These are phyloP conservation scores for Sclerotiophoma versabilis DNA, from an alignment of 2,329 filamentous ascomycete species.

Conservation along the genomic window DNA sequence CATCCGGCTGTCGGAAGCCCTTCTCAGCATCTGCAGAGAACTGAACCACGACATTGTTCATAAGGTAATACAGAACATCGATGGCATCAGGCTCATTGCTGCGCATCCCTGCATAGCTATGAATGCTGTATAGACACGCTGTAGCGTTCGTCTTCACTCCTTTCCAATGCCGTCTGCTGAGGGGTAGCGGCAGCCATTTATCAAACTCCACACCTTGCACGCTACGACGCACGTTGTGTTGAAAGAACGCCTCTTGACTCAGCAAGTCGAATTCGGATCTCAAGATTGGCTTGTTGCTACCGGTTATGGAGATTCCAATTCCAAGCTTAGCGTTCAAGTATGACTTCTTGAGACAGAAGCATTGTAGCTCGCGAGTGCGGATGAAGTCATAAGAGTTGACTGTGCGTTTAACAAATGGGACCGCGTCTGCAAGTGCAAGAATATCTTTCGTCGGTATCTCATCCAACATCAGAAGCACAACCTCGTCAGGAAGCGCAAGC, in stretches of 20 bases:
- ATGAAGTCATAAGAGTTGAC: constrained; percentile 48
- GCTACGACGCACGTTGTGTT: constrained; percentile 49
- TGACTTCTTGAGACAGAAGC: constrained; percentile 56
- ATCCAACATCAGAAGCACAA: constrained; percentile 45
- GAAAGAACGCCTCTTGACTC: constrained; percentile 51
- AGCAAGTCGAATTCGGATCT: constrained; percentile 60
- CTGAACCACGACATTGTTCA: constrained; percentile 60
- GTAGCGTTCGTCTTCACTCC: constrained; percentile 41
- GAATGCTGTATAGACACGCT: constrained; percentile 37
- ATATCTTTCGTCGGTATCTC: constrained; percentile 45
- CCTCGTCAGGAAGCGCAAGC: constrained; percentile 51
- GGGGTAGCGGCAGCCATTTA: constrained; percentile 57
- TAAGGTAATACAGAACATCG: constrained; percentile 56
- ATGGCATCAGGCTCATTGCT: constrained; percentile 29
- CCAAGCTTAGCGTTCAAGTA: constrained; percentile 53
- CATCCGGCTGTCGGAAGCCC: constrained; percentile 16
- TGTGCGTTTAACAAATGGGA: constrained; percentile 46
- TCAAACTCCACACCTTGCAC: constrained; percentile 54
- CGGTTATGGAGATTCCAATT: constrained; percentile 49
- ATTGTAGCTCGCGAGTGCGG: constrained; percentile 56
- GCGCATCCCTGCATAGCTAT: constrained; percentile 27
- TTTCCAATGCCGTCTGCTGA: constrained; percentile 57
- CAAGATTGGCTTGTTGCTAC: constrained; percentile 38
- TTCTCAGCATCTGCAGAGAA: constrained; percentile 50
- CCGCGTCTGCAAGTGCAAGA: constrained; percentile 48